Conservation (phyloP, 495 filamentous ascomycete species). For the Echria macrotheca region DNA sequence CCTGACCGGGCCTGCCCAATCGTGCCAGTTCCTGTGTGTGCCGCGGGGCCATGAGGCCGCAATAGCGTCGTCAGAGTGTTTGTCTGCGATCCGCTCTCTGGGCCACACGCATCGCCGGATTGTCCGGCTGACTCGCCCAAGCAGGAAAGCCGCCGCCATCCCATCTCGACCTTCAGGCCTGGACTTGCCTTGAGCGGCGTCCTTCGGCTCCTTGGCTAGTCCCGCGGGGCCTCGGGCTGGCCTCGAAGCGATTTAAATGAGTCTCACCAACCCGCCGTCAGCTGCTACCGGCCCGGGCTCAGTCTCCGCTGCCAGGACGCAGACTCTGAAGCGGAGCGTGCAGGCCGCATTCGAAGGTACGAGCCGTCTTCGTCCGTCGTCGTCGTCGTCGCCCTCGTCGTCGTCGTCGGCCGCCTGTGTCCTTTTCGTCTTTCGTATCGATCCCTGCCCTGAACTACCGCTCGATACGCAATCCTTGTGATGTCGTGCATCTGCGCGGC, state of each 20-base stretch:
- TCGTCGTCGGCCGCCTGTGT: neutral
- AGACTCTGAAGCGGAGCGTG: conserved; percentile 65
- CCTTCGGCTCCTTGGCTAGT: no score
- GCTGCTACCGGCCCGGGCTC: conserved; percentile 40
- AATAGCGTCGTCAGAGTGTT: conserved; percentile 1
- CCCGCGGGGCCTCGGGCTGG: neutral
- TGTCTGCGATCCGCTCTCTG: neutral
- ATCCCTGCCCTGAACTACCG: no score
- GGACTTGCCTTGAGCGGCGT: neutral
- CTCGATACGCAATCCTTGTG: conserved; percentile 5
- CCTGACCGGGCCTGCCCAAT: conserved; percentile 4
- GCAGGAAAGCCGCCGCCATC: no score
- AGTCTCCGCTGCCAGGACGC: conserved; percentile 36
- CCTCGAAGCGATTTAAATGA: conserved; percentile 25
- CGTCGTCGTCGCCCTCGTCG: conserved; percentile 6
- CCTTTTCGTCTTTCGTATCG: no score
- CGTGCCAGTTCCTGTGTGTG: neutral
- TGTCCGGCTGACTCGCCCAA: conserved; percentile 1
- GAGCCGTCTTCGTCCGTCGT: conserved; percentile 8
- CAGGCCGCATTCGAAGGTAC: conserved; percentile 78
- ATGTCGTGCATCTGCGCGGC: conserved; percentile 14
- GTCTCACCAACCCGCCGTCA: conserved; percentile 41
- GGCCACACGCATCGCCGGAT: neutral
- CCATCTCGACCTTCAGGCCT: neutral
- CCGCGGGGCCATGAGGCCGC: neutral